Base-by-base conservation (phyloP, 352 stramenopile species). In the Lagenidium giganteum region DNA sequence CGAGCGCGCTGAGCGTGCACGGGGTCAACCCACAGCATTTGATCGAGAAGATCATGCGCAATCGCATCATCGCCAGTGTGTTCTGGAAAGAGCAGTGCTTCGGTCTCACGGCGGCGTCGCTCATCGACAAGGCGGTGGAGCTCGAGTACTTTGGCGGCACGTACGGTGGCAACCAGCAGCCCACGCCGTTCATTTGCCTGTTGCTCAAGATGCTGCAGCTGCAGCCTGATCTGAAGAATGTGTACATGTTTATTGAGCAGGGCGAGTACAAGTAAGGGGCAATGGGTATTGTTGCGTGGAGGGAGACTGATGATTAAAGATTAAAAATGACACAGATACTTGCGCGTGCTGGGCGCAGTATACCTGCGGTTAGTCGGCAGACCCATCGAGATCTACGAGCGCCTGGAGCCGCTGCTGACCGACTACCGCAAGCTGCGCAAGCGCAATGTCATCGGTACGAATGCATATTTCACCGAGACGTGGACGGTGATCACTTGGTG, bases 71-170 rank as follows among this genome's bases (percentile, higher is more conserved):
- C 56, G 70, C 93, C 33, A 93, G 76, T 38, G 61, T 89, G 23
- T 99, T 97, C 75, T 99, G 96, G 96, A 99, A 99, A 66, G 76
- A 99, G 69, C 74, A 97, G 64, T 98, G 95, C 69, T 99, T 99
- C 72, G 96, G 95, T 11, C 87, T 98, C 22, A 97, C 95, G 6
- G 93, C 92, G 1, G 87, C 91, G 57, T 95, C 96, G 52, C 78
- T 99, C 6, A 81, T 98, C 41, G 95, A 98, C 61, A 98, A 98
- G 58, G 95, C 95, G 3, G 82, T 97, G 27, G 81, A 97, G 46
- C 64, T 99, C 4, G 71, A 77, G 22, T 87, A 96, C 42, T 68
- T 98, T 26, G 96, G 95, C 14, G 89, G 92, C 34, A 96, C 82
- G 0, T 98, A 96, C 60, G 93, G 95, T 26, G 95, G 90, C 26